These are phyloP conservation scores for Lecanicillium sp. DNA, from an alignment of 2,329 filamentous ascomycete species.

Conservation along the genomic window DNA sequence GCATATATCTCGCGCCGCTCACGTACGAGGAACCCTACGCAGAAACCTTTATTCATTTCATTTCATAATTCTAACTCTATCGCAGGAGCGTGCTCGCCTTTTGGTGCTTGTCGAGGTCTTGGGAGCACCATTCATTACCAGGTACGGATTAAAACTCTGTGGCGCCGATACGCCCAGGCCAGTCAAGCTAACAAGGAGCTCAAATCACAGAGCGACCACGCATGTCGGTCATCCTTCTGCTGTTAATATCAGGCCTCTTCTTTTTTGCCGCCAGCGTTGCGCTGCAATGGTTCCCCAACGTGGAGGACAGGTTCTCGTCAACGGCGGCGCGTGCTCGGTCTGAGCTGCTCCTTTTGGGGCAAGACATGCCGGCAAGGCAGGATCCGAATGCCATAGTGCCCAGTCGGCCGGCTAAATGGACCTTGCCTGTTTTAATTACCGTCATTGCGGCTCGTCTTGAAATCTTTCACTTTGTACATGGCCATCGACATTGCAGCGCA, in stretches of 20 bases:
- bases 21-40: background rate
- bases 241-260: slow-evolving; percentile 1
- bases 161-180: background rate
- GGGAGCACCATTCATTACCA: slow-evolving; percentile 41
- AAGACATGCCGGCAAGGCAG: slow-evolving; percentile 22
- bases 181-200: slow-evolving; percentile 10
- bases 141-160: slow-evolving; percentile 24
- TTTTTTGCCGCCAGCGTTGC: background rate
- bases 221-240: slow-evolving; percentile 24
- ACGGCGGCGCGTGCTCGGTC: background rate
- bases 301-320: no score
- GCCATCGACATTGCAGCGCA: slow-evolving; percentile 41
- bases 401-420: slow-evolving; percentile 38
- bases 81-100: slow-evolving; percentile 18
- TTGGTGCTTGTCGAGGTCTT: slow-evolving; percentile 36
- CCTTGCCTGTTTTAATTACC: slow-evolving; percentile 33
- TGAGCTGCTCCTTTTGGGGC: slow-evolving; percentile 13
- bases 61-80: no score
- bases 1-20: slow-evolving; percentile 2
- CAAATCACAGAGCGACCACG: slow-evolving; percentile 35
- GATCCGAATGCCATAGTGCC: slow-evolving; percentile 28
- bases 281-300: no score
- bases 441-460: slow-evolving; percentile 41
- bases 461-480: slow-evolving; percentile 36
- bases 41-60: background rate